Percentiles rank a stretch among this genome's conserved stretches.
Conservation (phyloP, 192 early-diverging fungal species). For the Backusella morwellensis region DNA sequence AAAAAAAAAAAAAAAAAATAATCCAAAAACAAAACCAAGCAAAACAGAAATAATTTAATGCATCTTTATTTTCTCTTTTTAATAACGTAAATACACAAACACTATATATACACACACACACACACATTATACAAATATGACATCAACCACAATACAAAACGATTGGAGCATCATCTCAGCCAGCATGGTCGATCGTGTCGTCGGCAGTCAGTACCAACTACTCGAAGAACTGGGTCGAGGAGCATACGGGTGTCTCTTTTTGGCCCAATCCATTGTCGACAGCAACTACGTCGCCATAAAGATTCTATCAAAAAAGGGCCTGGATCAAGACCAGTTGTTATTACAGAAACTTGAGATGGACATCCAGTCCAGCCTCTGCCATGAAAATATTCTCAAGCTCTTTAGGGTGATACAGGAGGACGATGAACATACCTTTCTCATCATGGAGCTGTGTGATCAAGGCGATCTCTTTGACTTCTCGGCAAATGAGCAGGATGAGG, state of each 20-base stretch:
- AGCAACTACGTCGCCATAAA: slow-evolving; percentile 61
- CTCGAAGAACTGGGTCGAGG: slow-evolving; percentile 64
- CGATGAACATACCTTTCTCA: slow-evolving; percentile 81
- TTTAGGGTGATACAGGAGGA: slow-evolving; percentile 92
- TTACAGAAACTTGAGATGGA: slow-evolving; percentile 60
- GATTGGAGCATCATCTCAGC: neutral
- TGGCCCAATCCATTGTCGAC: slow-evolving; percentile 50
- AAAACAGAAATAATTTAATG: neutral
- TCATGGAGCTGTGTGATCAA: slow-evolving; percentile 93
- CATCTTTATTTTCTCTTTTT: neutral
- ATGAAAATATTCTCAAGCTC: slow-evolving; percentile 85
- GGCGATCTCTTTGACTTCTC: slow-evolving; percentile 97
- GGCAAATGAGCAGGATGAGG: slow-evolving; percentile 73
- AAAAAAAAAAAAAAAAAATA: neutral
- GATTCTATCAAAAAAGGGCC: slow-evolving; percentile 46
- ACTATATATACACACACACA: neutral
- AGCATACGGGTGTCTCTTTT: slow-evolving; percentile 74
- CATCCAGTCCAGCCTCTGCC: slow-evolving; percentile 57
- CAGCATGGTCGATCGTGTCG: slow-evolving; percentile 4
- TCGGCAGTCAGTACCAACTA: slow-evolving; percentile 31
- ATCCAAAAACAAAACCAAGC: neutral
- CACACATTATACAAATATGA: neutral
- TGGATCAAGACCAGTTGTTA: slow-evolving; percentile 40
- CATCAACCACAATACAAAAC: neutral
- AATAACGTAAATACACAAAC: neutral